These are phyloP conservation scores for Alternaria rosae DNA, from an alignment of 2,329 filamentous ascomycete genomes.

Conservation along the genomic window DNA sequence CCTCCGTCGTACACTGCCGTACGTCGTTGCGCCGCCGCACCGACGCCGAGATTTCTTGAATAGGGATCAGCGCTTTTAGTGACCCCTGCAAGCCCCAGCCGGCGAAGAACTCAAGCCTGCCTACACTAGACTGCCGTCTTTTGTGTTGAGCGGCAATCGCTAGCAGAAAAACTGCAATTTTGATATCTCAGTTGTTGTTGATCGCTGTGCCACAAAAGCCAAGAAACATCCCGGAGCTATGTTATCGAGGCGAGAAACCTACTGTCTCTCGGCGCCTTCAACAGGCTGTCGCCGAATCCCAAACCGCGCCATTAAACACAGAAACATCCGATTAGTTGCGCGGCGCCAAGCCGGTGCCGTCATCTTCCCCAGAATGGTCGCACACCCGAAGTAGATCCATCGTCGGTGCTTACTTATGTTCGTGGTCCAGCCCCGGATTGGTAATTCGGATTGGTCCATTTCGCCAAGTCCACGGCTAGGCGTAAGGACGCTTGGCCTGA, in stretches of 20 bases:
- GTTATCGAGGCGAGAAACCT: constrained; percentile 5
- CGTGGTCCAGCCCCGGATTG: background rate
- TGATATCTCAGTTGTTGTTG: background rate
- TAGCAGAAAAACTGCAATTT: background rate
- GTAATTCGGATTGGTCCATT: background rate
- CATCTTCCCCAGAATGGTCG: background rate
- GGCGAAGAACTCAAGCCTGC: background rate
- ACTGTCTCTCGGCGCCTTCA: background rate
- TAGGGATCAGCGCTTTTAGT: background rate
- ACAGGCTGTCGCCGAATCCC: background rate
- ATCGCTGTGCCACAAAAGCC: constrained; percentile 5
- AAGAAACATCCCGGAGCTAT: background rate
- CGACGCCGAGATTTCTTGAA: background rate
- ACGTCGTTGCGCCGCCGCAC: background rate
- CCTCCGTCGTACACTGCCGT: background rate
- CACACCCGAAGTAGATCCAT: background rate
- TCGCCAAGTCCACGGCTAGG: background rate
- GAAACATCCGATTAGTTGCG: background rate
- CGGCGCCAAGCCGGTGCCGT: background rate
- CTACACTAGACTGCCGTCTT: background rate
- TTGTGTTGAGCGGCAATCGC: background rate
- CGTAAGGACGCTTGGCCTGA: background rate
- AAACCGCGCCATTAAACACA: background rate
- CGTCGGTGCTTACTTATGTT: background rate
- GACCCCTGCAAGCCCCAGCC: background rate